Conservation (phyloP, 495 filamentous ascomycete species). For the Aspergillus sclerotioniger region DNA sequence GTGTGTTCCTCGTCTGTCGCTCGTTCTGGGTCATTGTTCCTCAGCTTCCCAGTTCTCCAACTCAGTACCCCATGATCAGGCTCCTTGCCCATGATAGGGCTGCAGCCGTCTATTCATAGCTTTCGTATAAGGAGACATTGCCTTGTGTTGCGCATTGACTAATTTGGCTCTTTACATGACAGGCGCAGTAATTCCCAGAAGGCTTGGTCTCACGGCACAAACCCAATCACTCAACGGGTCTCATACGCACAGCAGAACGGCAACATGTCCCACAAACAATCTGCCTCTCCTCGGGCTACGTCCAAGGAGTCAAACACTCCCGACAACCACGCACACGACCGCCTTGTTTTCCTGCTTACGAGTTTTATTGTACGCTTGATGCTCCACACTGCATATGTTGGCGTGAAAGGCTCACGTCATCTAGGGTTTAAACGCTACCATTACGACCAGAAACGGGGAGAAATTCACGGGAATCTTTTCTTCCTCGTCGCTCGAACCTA, state of each 20-base stretch:
- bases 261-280: slow-evolving; percentile 44
- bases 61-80: neutral
- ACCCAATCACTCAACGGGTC: slow-evolving; percentile 62
- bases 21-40: neutral
- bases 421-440: slow-evolving; percentile 65
- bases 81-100: neutral
- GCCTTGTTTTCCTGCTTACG: slow-evolving; percentile 60
- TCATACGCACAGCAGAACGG: slow-evolving; percentile 54
- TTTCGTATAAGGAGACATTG: neutral
- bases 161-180: slow-evolving; percentile 10
- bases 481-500: slow-evolving; percentile 55
- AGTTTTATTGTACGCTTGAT: slow-evolving; percentile 58
- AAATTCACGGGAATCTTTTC: slow-evolving; percentile 72
- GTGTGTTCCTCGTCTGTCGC: neutral
- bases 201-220: slow-evolving; percentile 62
- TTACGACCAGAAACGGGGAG: slow-evolving; percentile 69
- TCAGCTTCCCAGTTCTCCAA: neutral
- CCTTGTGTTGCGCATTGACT: slow-evolving; percentile 4
- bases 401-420: slow-evolving; percentile 22
- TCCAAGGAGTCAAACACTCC: slow-evolving; percentile 54
- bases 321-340: slow-evolving; percentile 65
- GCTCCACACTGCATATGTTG: neutral
- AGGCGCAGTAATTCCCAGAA: slow-evolving; percentile 56
- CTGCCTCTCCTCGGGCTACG: slow-evolving; percentile 38
- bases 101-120: neutral